Conservation (phyloP, 768 basidiomycete genomes). For the Amanita pseudoporphyria region DNA sequence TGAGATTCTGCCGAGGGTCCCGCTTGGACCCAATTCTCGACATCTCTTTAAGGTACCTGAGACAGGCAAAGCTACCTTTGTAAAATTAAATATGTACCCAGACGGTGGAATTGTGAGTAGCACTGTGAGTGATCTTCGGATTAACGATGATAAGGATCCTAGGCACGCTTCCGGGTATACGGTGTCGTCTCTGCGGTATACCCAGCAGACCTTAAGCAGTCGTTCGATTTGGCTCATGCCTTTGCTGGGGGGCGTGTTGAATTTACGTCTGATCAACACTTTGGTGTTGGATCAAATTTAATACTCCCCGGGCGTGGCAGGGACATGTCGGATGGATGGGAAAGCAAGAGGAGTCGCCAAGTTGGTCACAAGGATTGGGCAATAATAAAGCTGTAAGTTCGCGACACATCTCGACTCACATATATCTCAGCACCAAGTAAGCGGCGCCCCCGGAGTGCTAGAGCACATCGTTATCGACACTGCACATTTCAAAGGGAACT, state of each 20-base stretch:
- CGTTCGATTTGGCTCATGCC: conserved; percentile 86
- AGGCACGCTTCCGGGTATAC: conserved; percentile 93
- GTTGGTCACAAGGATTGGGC: conserved; percentile 87
- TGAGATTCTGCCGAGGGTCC: conserved; percentile 65
- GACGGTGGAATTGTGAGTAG: conserved; percentile 89
- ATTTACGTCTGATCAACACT: conserved; percentile 89
- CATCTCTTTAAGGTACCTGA: conserved; percentile 76
- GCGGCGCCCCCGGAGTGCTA: conserved; percentile 68
- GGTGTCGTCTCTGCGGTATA: conserved; percentile 64
- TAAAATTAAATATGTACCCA: conserved; percentile 93
- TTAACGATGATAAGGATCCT: not conserved
- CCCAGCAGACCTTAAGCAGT: conserved; percentile 33
- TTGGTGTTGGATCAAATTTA: conserved; percentile 84
- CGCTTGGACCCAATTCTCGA: conserved; percentile 74
- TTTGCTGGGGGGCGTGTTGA: conserved; percentile 83
- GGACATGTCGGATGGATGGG: conserved; percentile 99
- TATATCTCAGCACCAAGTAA: conserved; percentile 19
- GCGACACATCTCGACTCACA: not conserved
- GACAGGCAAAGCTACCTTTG: conserved; percentile 51
- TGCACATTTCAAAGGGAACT: conserved; percentile 92
- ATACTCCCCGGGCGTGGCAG: conserved; percentile 86
- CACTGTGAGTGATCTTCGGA: conserved; percentile 1
- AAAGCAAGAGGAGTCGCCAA: conserved; percentile 80
- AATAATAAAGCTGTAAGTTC: conserved; percentile 74
- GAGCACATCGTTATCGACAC: conserved; percentile 86